Evolutionary conservation across 2,329 filamentous ascomycete genomes (phyloP).

Genomic region (Talaromyces sp.): DNA sequence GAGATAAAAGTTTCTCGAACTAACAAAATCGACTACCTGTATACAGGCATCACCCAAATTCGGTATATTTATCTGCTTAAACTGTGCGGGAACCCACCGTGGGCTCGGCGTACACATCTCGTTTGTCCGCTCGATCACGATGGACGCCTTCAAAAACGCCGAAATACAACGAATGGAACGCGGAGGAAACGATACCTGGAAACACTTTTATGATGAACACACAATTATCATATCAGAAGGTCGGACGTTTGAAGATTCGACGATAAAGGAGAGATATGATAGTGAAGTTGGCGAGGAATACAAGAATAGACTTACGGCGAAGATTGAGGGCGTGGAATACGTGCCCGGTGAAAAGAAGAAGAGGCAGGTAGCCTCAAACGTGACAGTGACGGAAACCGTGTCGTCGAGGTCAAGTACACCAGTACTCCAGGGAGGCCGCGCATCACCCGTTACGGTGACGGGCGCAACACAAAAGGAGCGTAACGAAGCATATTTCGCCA

Average conservation of each 20-base stretch:
- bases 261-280: constrained; percentile 84
- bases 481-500: constrained; percentile 88
- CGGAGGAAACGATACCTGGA: constrained; percentile 85
- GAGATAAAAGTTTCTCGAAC: neutral
- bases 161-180: constrained; percentile 93
- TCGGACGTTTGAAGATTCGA: constrained; percentile 75
- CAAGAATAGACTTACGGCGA: constrained; percentile 82
- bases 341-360: constrained; percentile 63
- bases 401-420: constrained; percentile 23
- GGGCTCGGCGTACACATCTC: constrained; percentile 96
- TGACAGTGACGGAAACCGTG: constrained; percentile 7
- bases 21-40: neutral
- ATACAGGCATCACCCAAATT: constrained; percentile 83
- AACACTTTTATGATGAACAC: constrained; percentile 75
- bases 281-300: constrained; percentile 89
- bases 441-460: constrained; percentile 21
- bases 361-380: constrained; percentile 25
- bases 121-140: constrained; percentile 94
- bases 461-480: constrained; percentile 53
- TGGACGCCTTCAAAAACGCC: constrained; percentile 93
- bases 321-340: constrained; percentile 84
- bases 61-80: constrained; percentile 96
- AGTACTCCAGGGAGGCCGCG: constrained; percentile 17
- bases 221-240: constrained; percentile 61
- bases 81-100: constrained; percentile 89